Evolutionary conservation across 495 filamentous ascomycete species (phyloP), one percentile per base, ranked within the genome.

Genomic region (Penicillium cataractarum): DNA sequence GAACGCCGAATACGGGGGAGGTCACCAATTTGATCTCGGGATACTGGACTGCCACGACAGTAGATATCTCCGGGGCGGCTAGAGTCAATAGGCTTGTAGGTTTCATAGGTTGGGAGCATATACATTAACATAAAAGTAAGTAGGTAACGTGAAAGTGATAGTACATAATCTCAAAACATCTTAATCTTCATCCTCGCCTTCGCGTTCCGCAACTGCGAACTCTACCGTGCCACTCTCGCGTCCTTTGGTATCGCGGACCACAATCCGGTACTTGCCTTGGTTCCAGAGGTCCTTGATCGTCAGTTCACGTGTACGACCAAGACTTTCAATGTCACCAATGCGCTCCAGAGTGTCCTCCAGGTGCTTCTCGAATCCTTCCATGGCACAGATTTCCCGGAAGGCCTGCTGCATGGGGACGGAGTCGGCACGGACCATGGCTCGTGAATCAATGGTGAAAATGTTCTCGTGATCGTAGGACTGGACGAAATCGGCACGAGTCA

Each of bases 401-500:
- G 96, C 95, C 44, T 86, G 86, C 76, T 94, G 91, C 95, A 99
- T 99, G 10, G 95, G 95, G 37, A 98, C 95, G 5, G 89, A 92
- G 76, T 96, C 93, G 6, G 95, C 95, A 22, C 96, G 87, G 1
- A 99, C 95, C 79, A 89, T 89, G 31, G 93, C 92, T 27, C 86
- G 83, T 31, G 87, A 91, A 62, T 94, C 92, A 68, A 99, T 98
- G 33, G 92, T 96, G 76, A 99, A 97, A 50, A 99, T 85, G 68
- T 98, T 98, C 55, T 93, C 85, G 61, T 95, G 89, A 73, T 99
- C 96, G 69, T 97, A 92, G 51, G 86, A 84, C 65, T 94, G 87
- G 69, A 99, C 92, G 73, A 99, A 99, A 69, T 98, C 95, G 21
- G 92, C 87, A 32, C 95, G 84, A 9, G 95, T 99, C 95, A 99